Evolutionary conservation across 2,329 filamentous ascomycete species (phyloP).

Genomic region (Metarhizium guizhouense): DNA sequence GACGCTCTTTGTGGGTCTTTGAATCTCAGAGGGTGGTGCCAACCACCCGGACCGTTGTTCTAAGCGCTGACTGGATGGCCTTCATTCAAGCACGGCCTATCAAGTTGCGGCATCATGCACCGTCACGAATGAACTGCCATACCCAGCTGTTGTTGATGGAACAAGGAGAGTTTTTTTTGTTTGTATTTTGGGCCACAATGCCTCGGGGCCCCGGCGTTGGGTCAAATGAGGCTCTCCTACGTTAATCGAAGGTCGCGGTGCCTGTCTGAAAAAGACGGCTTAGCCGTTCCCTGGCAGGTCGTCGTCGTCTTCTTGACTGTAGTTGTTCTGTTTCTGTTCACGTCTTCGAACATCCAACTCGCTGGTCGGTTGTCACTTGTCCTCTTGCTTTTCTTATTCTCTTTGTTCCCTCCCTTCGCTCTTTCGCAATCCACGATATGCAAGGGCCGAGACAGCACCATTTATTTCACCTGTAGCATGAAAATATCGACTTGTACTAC

Average conservation of each 20-base stretch:
- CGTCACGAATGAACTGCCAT: slow-evolving; percentile 15
- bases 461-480: slow-evolving; percentile 23
- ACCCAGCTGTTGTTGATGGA: slow-evolving; percentile 11
- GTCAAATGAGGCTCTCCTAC: slow-evolving; percentile 10
- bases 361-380: slow-evolving; percentile 10
- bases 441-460: background rate
- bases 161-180: slow-evolving; percentile 6
- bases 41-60: slow-evolving; percentile 23
- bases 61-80: slow-evolving; percentile 27
- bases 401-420: slow-evolving; percentile 8
- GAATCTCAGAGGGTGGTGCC: slow-evolving; percentile 27
- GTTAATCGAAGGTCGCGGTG: background rate
- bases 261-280: slow-evolving; percentile 2
- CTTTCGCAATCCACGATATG: slow-evolving; percentile 8
- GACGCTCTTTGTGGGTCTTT: slow-evolving; percentile 27
- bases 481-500: slow-evolving; percentile 33
- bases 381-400: slow-evolving; percentile 9
- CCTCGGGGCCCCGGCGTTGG: slow-evolving; percentile 5
- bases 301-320: slow-evolving; percentile 4
- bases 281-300: background rate
- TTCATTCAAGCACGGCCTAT: slow-evolving; percentile 21
- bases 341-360: slow-evolving; percentile 5
- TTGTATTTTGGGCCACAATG: slow-evolving; percentile 9
- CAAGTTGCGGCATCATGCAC: slow-evolving; percentile 17
- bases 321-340: slow-evolving; percentile 5